Evolutionary conservation across 768 basidiomycete species (phyloP).

Genomic region (Dentipellis sp.): DNA sequence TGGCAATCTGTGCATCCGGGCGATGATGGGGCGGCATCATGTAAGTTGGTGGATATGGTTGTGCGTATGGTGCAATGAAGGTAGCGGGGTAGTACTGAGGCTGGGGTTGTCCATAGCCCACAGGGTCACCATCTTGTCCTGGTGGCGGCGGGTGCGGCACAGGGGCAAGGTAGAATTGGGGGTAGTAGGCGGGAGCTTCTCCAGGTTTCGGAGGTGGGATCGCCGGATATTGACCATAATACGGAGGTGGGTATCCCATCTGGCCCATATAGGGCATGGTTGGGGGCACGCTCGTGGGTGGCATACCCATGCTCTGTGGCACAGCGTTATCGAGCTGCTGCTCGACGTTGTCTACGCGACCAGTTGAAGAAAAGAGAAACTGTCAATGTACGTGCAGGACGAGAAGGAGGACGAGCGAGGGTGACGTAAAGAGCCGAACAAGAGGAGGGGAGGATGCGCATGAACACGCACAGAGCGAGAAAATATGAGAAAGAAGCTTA

Average conservation of each 20-base stretch:
- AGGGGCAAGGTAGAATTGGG: constrained; percentile 36
- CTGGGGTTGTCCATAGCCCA: constrained; percentile 24
- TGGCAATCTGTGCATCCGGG: constrained; percentile 16
- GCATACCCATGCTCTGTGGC: constrained; percentile 22
- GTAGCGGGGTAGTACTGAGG: constrained; percentile 38
- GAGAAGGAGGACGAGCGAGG: constrained; percentile 3
- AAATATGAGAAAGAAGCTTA: constrained; percentile 28
- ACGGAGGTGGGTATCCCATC: constrained; percentile 43
- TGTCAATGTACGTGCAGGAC: constrained; percentile 15
- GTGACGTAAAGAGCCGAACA: neutral
- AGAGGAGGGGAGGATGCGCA: neutral
- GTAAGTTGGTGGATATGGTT: constrained; percentile 38
- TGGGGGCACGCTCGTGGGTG: constrained; percentile 30
- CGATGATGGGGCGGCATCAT: constrained; percentile 30
- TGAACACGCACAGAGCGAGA: neutral
- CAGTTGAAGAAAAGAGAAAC: constrained; percentile 16
- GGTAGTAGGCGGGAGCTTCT: constrained; percentile 41
- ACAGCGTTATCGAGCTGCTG: constrained; percentile 30
- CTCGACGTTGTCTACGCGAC: constrained; percentile 50
- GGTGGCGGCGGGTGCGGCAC: constrained; percentile 29
- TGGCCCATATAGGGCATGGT: constrained; percentile 44
- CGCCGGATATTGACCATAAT: constrained; percentile 47
- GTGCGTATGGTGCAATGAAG: constrained; percentile 37
- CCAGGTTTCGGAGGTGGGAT: constrained; percentile 39
- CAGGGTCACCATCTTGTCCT: constrained; percentile 25